Evolutionary conservation across 495 filamentous ascomycete species (phyloP).

Genomic region (Clohesyomyces aquaticus): DNA sequence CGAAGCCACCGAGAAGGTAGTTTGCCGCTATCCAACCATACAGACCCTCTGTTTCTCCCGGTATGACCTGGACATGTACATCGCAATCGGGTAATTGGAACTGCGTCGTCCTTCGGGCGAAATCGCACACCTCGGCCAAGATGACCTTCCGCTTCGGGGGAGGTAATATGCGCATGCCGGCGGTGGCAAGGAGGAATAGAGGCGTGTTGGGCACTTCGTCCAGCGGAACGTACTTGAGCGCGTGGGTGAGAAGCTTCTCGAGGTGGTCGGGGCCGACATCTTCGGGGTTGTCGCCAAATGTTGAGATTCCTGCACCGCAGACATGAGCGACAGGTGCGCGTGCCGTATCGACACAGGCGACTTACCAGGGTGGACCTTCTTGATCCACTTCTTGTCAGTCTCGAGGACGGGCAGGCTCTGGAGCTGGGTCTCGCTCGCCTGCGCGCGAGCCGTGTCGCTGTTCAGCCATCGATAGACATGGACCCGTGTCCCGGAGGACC

Average conservation of each 20-base stretch:
- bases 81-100: conserved; percentile 91
- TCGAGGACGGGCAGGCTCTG: conserved; percentile 74
- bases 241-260: conserved; percentile 76
- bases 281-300: conserved; percentile 76
- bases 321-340: conserved; percentile 6
- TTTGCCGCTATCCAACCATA: conserved; percentile 99
- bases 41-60: conserved; percentile 94
- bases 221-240: conserved; percentile 76
- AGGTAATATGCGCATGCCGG: conserved; percentile 92
- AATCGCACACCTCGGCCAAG: conserved; percentile 79
- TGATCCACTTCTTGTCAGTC: conserved; percentile 85
- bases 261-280: conserved; percentile 82
- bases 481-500: conserved; percentile 81
- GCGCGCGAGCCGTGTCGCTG: conserved; percentile 65
- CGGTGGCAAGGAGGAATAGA: conserved; percentile 92
- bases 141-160: conserved; percentile 70
- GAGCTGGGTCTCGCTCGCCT: conserved; percentile 63
- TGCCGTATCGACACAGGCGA: conserved; percentile 2
- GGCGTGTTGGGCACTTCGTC: conserved; percentile 82
- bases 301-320: conserved; percentile 69
- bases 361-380: conserved; percentile 84
- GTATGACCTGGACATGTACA: conserved; percentile 90
- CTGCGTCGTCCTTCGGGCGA: conserved; percentile 73
- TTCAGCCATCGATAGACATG: conserved; percentile 94
- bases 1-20: conserved; percentile 92